Conservation (phyloP, 176 grass and related monocot genomes). For the Rhipidocladum racemiflorum region DNA sequence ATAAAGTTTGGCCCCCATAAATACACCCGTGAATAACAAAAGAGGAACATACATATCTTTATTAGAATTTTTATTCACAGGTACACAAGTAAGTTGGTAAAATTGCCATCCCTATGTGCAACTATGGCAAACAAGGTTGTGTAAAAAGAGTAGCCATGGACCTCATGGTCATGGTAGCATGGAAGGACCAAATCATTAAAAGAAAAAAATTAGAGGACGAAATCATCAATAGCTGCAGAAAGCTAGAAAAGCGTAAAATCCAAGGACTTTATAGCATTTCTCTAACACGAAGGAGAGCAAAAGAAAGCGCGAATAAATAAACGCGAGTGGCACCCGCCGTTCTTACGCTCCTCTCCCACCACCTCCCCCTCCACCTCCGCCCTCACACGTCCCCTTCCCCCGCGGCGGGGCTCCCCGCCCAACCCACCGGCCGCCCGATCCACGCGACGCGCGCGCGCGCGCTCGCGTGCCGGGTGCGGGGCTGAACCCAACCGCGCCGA, state of each 20-base stretch:
- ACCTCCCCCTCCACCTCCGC: conserved; percentile 21
- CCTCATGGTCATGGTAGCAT: too few species aligned
- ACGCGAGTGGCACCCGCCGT: conserved; percentile 22
- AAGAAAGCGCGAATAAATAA: conserved; percentile 26
- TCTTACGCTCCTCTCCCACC: conserved; percentile 8
- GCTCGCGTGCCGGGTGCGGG: not conserved
- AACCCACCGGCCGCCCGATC: not conserved
- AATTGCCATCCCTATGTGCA: too few species aligned
- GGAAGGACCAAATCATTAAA: not conserved
- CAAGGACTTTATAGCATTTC: conserved; percentile 4
- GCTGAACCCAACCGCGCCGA: not conserved
- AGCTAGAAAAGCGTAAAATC: not conserved
- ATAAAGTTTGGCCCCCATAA: too few species aligned
- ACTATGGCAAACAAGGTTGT: too few species aligned
- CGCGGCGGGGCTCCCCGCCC: not conserved
- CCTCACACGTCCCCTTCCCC: not conserved
- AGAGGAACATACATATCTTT: too few species aligned
- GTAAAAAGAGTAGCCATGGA: too few species aligned
- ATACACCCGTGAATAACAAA: too few species aligned
- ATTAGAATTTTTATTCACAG: too few species aligned
- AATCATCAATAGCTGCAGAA: not conserved
- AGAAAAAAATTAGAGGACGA: too few species aligned
- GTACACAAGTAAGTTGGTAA: too few species aligned
- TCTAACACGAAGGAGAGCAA: not conserved
- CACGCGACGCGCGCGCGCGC: not conserved